These are phyloP conservation scores for Leccinellum rugosiceps DNA, from an alignment of 768 basidiomycete genomes.

Conservation along the genomic window DNA sequence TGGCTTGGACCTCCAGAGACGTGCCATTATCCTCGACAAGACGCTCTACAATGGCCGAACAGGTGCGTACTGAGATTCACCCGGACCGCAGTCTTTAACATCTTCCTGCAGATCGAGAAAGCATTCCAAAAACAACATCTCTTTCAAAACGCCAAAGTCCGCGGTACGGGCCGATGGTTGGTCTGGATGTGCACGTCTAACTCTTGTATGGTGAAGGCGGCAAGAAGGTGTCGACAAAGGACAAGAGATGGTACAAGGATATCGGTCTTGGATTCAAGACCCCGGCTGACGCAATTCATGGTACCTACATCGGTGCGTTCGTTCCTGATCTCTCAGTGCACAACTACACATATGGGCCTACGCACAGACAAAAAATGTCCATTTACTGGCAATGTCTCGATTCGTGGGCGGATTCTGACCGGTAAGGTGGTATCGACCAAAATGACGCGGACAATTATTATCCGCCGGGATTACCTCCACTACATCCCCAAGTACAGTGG, in stretches of 20 bases:
- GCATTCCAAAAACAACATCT: constrained; percentile 97
- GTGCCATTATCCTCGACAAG: constrained; percentile 8
- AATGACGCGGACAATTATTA: constrained; percentile 98
- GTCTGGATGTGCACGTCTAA: constrained; percentile 8
- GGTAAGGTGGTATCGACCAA: constrained; percentile 98
- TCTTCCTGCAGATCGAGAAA: constrained; percentile 75
- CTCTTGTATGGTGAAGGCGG: constrained; percentile 44
- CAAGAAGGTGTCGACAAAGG: constrained; percentile 91
- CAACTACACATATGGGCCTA: not conserved
- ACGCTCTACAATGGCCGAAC: constrained; percentile 53
- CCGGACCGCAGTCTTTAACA: not conserved
- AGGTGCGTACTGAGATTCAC: constrained; percentile 37
- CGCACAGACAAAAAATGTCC: constrained; percentile 97
- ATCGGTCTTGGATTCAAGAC: constrained; percentile 97
- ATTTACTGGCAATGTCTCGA: constrained; percentile 94
- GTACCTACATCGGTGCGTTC: constrained; percentile 89
- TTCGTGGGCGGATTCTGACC: constrained; percentile 97
- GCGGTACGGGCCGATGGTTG: constrained; percentile 56
- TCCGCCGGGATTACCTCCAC: constrained; percentile 92
- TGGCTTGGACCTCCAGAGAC: constrained; percentile 31
- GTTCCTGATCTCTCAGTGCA: not conserved
- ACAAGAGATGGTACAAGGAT: constrained; percentile 99
- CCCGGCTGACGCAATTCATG: constrained; percentile 90
- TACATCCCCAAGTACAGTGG: constrained; percentile 98
- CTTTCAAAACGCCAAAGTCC: constrained; percentile 96